These are phyloP conservation scores for Gliomastix tumulicola DNA, from an alignment of 2,329 filamentous ascomycete species.

Conservation along the genomic window DNA sequence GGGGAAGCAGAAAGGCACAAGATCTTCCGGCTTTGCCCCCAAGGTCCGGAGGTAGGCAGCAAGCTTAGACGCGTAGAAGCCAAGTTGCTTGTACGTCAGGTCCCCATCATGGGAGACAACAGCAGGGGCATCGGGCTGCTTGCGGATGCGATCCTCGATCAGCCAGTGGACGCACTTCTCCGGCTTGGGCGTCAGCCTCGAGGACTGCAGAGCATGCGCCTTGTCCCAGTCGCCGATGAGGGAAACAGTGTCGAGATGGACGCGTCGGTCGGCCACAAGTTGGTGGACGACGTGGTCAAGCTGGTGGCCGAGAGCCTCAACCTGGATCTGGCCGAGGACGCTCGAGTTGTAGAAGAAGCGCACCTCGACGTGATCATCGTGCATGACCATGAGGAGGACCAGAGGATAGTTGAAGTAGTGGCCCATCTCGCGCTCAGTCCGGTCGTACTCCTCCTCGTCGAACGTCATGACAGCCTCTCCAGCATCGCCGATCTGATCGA, in stretches of 20 bases:
- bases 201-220: not conserved
- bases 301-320: constrained; percentile 1
- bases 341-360: constrained; percentile 1
- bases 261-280: constrained; percentile 1
- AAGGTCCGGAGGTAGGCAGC: constrained; percentile 1
- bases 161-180: not conserved
- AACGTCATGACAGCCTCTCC: not conserved
- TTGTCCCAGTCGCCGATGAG: not conserved
- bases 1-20: constrained; percentile 6
- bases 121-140: not conserved
- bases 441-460: not conserved
- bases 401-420: constrained; percentile 6
- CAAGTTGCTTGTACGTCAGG: constrained; percentile 15
- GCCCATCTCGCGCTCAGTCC: constrained; percentile 1
- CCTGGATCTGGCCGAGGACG: not conserved
- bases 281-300: not conserved
- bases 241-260: not conserved
- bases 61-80: not conserved
- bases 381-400: not conserved
- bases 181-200: not conserved
- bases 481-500: not conserved
- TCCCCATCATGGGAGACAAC: not conserved
- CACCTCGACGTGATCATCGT: constrained; percentile 1
- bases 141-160: constrained; percentile 20
- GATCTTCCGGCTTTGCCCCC: constrained; percentile 14